These are phyloP conservation scores for Pythium rhizo-oryzae DNA, from an alignment of 352 stramenopile species.

Conservation along the genomic window DNA sequence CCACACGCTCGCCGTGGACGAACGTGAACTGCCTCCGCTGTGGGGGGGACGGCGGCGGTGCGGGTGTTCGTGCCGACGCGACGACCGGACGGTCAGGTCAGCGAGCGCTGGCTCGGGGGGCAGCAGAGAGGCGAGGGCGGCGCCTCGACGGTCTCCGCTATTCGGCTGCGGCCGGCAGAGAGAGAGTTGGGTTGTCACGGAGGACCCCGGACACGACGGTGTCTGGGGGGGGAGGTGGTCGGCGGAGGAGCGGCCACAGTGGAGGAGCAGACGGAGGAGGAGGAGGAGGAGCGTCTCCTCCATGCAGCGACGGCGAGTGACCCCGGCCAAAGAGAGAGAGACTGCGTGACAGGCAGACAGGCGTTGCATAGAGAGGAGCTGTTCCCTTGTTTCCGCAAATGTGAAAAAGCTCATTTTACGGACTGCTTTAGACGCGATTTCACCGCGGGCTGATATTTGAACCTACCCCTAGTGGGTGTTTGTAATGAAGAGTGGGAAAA, in stretches of 20 bases:
- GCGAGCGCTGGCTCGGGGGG: no score
- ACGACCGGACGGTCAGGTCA: not conserved
- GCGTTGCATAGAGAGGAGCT: not conserved
- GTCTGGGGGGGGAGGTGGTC: not conserved
- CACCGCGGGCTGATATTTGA: not conserved
- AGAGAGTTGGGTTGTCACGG: not conserved
- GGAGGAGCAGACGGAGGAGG: not conserved
- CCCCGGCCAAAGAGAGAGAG: not conserved
- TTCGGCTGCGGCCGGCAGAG: not conserved
- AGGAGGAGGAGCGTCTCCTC: not conserved
- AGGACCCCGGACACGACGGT: not conserved
- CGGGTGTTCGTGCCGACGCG: not conserved
- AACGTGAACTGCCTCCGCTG: not conserved
- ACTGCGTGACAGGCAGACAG: not conserved
- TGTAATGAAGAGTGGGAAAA: constrained; percentile 1
- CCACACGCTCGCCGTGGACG: no score
- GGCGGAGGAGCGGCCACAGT: no score
- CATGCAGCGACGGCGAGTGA: not conserved
- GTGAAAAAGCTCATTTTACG: not conserved
- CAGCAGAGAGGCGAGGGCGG: no score
- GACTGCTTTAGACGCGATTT: no score
- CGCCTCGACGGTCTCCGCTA: not conserved
- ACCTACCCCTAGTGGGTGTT: constrained; percentile 11
- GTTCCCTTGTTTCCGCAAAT: not conserved
- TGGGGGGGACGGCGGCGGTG: not conserved